Evolutionary conservation across 768 basidiomycete species (phyloP).

Genomic region (Lentinus brumalis): DNA sequence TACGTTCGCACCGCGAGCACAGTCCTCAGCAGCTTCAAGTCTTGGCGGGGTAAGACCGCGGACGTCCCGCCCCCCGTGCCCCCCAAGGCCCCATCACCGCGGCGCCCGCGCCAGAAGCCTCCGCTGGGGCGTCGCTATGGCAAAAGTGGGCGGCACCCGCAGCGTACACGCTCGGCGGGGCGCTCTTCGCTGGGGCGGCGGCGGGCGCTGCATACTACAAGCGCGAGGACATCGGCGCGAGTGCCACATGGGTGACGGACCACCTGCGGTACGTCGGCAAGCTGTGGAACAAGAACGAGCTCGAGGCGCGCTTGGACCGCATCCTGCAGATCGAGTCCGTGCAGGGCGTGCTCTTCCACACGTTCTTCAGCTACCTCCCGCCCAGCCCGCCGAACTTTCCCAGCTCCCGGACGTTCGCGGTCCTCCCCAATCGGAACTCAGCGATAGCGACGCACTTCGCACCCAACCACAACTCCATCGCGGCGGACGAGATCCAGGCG

Average conservation of each 20-base stretch:
- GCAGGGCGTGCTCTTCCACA: conserved; percentile 69
- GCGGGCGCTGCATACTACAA: conserved; percentile 78
- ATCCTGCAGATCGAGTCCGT: conserved; percentile 62
- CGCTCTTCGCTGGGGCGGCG: conserved; percentile 77
- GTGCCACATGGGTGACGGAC: conserved; percentile 77
- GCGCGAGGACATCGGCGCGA: conserved; percentile 69
- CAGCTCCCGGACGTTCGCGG: conserved; percentile 71
- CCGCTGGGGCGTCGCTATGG: conserved; percentile 44
- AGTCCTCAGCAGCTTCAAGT: conserved; percentile 53
- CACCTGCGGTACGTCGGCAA: conserved; percentile 89
- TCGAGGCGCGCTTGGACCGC: conserved; percentile 62
- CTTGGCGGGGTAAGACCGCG: conserved; percentile 34
- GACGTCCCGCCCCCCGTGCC: conserved; percentile 12
- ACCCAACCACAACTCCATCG: conserved; percentile 65
- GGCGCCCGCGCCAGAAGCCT: conserved; percentile 10
- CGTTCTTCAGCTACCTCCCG: conserved; percentile 83
- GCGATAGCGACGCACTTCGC: conserved; percentile 54
- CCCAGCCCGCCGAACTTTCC: conserved; percentile 59
- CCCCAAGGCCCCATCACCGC: conserved; percentile 20
- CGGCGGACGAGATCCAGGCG: conserved; percentile 77
- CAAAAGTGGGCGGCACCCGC: conserved; percentile 62
- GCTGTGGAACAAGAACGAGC: conserved; percentile 75
- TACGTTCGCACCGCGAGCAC: conserved; percentile 68
- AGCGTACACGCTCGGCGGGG: conserved; percentile 72
- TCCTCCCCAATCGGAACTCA: conserved; percentile 63